Evolutionary conservation across 2,329 filamentous ascomycete species (phyloP).

Genomic region (Arthrinium puccinioides): DNA sequence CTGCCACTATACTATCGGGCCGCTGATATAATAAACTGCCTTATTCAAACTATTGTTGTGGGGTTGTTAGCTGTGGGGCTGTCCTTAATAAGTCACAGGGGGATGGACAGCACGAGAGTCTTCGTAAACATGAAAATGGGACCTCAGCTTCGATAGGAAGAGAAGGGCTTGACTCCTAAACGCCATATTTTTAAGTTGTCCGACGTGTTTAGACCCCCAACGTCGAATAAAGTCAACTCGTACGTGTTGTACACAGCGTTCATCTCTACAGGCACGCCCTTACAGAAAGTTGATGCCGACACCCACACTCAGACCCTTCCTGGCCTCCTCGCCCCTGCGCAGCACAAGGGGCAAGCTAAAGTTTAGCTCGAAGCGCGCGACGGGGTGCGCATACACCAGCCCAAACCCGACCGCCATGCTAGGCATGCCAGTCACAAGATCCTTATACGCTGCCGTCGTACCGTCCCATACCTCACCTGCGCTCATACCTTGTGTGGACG

Average conservation of each 20-base stretch:
- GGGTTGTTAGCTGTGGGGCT: too few relatives aligned
- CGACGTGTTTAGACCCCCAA: too few relatives aligned
- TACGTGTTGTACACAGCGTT: too few relatives aligned
- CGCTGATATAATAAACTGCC: not conserved
- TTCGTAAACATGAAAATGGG: too few relatives aligned
- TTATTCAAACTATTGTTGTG: not conserved
- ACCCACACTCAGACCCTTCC: slow-evolving; percentile 92
- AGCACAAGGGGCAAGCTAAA: slow-evolving; percentile 82
- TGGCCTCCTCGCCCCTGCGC: slow-evolving; percentile 74
- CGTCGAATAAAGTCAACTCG: too few relatives aligned
- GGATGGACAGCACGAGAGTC: too few relatives aligned
- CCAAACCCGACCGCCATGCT: slow-evolving; percentile 84
- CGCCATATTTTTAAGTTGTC: too few relatives aligned
- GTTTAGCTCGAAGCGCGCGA: slow-evolving; percentile 91
- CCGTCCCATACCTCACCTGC: slow-evolving; percentile 41
- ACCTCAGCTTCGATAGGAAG: too few relatives aligned
- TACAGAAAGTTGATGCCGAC: slow-evolving; percentile 95
- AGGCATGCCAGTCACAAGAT: slow-evolving; percentile 69
- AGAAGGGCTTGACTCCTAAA: too few relatives aligned
- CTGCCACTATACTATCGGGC: slow-evolving; percentile 3
- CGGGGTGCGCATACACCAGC: slow-evolving; percentile 88
- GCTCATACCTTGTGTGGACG: slow-evolving; percentile 23
- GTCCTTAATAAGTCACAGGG: too few relatives aligned
- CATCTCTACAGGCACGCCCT: too few relatives aligned
- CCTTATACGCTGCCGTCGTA: slow-evolving; percentile 55